phyloP scores from a whole-genome alignment of 352 stramenopile genomes.

The Thalassiosira ordinaria region DNA sequence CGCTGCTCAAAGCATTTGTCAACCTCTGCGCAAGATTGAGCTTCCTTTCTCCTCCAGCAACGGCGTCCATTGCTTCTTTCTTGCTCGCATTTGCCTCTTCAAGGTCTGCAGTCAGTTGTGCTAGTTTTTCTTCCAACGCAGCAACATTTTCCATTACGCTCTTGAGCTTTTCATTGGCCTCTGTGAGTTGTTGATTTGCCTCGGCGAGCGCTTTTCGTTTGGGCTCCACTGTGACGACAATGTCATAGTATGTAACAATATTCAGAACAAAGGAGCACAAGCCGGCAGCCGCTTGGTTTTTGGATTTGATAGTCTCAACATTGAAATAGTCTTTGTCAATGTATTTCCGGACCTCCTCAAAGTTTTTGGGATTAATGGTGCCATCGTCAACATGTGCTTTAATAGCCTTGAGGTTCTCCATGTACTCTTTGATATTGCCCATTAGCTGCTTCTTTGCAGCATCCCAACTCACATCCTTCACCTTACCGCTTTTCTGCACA shows the following conservation, averaged over 20 bases:
- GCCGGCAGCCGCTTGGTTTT: conserved; percentile 94
- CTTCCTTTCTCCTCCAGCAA: conserved; percentile 91
- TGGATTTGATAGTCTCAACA: conserved; percentile 93
- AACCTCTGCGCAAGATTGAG: conserved; percentile 93
- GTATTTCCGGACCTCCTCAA: conserved; percentile 91
- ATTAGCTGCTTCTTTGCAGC: conserved; percentile 95
- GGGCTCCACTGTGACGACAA: conserved; percentile 97
- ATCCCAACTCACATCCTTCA: conserved; percentile 95
- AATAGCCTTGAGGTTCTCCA: conserved; percentile 96
- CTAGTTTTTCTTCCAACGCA: conserved; percentile 91
- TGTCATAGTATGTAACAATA: conserved; percentile 97
- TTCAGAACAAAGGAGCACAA: conserved; percentile 97
- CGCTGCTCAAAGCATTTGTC: conserved; percentile 92
- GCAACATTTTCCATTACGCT: conserved; percentile 91
- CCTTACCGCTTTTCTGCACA: conserved; percentile 93
- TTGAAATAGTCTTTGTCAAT: conserved; percentile 93
- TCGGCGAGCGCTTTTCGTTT: conserved; percentile 95
- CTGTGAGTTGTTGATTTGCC: conserved; percentile 89
- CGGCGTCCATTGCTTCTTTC: conserved; percentile 93
- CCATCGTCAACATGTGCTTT: conserved; percentile 91
- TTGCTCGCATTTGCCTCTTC: conserved; percentile 94
- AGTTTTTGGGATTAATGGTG: conserved; percentile 93
- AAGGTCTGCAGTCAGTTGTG: conserved; percentile 91
- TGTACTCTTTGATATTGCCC: conserved; percentile 98
- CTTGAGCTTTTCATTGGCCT: conserved; percentile 90